Base-by-base conservation (phyloP, 1,139 yeast species). In the Candida sp. region DNA sequence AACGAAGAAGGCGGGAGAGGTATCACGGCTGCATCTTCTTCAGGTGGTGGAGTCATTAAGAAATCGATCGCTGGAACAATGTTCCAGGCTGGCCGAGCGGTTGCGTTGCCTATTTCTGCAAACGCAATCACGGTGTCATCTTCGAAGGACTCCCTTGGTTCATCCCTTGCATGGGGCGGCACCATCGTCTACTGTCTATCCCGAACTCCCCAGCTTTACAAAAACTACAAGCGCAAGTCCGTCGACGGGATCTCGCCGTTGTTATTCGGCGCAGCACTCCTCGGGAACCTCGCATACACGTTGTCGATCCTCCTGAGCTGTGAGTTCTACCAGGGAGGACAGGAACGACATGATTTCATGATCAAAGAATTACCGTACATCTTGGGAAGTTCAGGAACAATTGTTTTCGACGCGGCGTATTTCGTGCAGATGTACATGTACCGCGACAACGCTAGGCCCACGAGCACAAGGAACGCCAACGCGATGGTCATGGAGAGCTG, bases 381-480 rank as follows among this genome's bases (percentile, higher is more conserved):
- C 26, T 61, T 92, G 31, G 98, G 98, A 0, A 87, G 96, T 56
- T 82, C 93, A 0, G 98, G 98, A 4, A 92, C 98, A 0, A 81
- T 93, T 26, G 59, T 86, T 4, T 91, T 92, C 68, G 98, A 93
- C 66, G 58, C 84, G 32, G 70, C 83, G 12, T 92, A 91, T 64
- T 87, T 93, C 60, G 81, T 83, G 64, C 98, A 93, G 65, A 66
- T 78, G 49, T 68, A 65, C 51, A 50, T 77, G 8, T 77, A 77
- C 57, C 63, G 72, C 49, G 51, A 66, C 44, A 58, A 63, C 3
- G 72, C 71, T 3, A 57, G 49, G 12, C 5, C 40, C 4, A n/a
- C 4, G 11, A 25, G 27, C 4, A n/a, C 4, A 23, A 25, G 27
- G 12, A 62, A 65, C 45, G 67, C 76, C 1, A 50, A 57, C 11